Conservation (phyloP, 306 rosid genomes). For the Cucumis hystrix region DNA sequence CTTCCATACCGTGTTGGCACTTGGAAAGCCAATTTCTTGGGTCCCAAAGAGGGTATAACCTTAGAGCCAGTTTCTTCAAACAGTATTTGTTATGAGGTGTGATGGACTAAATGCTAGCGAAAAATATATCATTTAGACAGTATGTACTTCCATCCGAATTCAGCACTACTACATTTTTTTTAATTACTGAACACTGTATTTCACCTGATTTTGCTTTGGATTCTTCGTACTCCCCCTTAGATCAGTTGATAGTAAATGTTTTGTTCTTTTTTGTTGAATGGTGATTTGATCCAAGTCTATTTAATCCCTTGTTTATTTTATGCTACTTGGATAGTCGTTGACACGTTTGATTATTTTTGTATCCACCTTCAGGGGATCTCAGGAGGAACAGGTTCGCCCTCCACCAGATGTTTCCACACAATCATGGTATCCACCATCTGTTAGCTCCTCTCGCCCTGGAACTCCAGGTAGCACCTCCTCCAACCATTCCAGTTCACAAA, state of each 20-base stretch:
- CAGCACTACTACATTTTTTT: neutral
- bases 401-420: conserved; percentile 50
- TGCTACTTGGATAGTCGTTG: neutral
- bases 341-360: neutral
- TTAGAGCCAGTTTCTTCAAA: neutral
- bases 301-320: neutral
- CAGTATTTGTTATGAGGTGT: neutral
- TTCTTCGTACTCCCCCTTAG: neutral
- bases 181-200: neutral
- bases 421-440: conserved; percentile 84
- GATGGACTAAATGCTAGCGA: neutral
- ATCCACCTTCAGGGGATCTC: conserved; percentile 54
- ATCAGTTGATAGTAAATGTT: neutral
- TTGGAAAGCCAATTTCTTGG: neutral
- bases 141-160: neutral
- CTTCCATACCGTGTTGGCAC: neutral
- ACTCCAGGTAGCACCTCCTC: conserved; percentile 50
- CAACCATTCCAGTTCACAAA: conserved; percentile 25
- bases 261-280: neutral
- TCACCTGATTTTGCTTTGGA: neutral
- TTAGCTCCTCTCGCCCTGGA: conserved; percentile 45
- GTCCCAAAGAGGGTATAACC: neutral
- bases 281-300: neutral
- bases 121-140: neutral
- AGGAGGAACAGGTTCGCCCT: conserved; percentile 58